These are phyloP conservation scores for Lentinula detonsa DNA, from an alignment of 768 basidiomycete species.

Conservation along the genomic window DNA sequence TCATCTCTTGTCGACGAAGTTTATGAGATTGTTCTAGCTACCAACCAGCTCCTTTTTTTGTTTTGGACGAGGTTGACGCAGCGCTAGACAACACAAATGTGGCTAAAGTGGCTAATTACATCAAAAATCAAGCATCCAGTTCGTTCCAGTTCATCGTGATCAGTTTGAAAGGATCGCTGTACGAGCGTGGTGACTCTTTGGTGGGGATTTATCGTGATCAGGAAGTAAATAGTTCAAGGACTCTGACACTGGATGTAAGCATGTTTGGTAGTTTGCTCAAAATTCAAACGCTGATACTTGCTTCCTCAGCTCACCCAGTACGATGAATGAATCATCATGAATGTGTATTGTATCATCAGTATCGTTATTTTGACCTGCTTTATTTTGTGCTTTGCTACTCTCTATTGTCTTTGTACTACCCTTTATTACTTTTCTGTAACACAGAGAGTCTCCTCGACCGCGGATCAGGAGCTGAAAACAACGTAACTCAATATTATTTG, in stretches of 20 bases:
- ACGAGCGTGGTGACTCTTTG: conserved; percentile 83
- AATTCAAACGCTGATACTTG: background rate
- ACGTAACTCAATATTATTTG: background rate
- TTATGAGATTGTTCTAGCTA: conserved; percentile 45
- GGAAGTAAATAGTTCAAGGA: conserved; percentile 86
- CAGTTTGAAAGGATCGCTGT: conserved; percentile 90
- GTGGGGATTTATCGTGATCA: conserved; percentile 96
- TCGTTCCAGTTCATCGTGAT: conserved; percentile 96
- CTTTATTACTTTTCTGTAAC: background rate
- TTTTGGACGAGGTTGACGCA: conserved; percentile 97
- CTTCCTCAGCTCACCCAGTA: conserved; percentile 51
- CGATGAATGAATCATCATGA: conserved; percentile 51
- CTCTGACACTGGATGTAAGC: conserved; percentile 85
- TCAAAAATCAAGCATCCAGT: conserved; percentile 76
- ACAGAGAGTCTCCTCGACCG: too few relatives aligned
- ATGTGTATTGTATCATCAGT: background rate
- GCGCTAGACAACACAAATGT: conserved; percentile 99
- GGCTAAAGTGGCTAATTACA: conserved; percentile 91
- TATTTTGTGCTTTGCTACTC: background rate
- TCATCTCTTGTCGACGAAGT: background rate
- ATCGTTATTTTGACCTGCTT: background rate
- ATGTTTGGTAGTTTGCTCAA: background rate
- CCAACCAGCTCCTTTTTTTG: conserved; percentile 96
- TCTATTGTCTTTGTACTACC: background rate
- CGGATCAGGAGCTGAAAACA: too few relatives aligned